Evolutionary conservation across 257 asterid species (phyloP).

Genomic region (Coffea eugenioides): DNA sequence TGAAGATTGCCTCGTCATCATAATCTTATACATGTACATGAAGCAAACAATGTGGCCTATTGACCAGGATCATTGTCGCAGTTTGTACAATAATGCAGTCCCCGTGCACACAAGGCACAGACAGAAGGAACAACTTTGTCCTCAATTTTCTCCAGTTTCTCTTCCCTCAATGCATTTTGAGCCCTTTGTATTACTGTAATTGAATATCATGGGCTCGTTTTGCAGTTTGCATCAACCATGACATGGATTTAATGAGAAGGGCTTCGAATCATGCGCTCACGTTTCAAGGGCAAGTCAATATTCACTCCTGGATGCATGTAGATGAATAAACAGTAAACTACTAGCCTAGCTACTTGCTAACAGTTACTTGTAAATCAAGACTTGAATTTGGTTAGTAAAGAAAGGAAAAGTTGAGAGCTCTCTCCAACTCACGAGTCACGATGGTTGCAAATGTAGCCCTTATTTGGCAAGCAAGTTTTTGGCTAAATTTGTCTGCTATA

Average conservation of each 20-base stretch:
- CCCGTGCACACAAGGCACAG: slow-evolving; percentile 23
- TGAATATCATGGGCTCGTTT: not conserved
- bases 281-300: not conserved
- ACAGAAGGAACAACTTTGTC: slow-evolving; percentile 25
- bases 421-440: not conserved
- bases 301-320: not conserved
- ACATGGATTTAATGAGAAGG: not conserved
- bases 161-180: not conserved
- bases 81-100: slow-evolving; percentile 21
- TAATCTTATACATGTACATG: not conserved
- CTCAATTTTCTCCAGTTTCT: slow-evolving; percentile 23
- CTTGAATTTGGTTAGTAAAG: not conserved
- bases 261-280: slow-evolving; percentile 12
- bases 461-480: too few relatives aligned
- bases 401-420: not conserved
- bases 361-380: not conserved
- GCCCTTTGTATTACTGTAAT: not conserved
- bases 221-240: not conserved
- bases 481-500: too few relatives aligned
- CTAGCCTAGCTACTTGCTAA: not conserved
- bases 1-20: not conserved
- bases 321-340: not conserved
- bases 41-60: slow-evolving; percentile 21
- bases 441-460: not conserved
- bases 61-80: slow-evolving; percentile 45